Percentiles rank a stretch among this genome's conserved stretches.
Conservation (phyloP, 768 basidiomycete genomes). For the Phlebiopsis flavidoalba region DNA sequence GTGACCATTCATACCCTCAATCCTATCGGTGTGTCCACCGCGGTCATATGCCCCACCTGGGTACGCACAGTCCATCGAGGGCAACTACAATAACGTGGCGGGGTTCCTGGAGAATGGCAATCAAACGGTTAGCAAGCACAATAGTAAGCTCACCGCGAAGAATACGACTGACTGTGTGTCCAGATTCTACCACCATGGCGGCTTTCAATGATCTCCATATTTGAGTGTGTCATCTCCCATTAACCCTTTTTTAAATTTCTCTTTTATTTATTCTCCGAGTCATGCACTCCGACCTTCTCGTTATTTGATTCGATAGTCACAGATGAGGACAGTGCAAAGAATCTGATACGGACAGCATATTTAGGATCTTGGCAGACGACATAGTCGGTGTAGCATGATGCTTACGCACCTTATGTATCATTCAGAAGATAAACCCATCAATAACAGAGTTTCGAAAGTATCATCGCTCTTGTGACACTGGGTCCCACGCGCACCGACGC, state of each 20-base stretch:
- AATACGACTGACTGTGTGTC: neutral
- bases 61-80: conserved; percentile 36
- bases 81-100: conserved; percentile 46
- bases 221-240: neutral
- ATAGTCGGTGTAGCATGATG: neutral
- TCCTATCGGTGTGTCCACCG: conserved; percentile 32
- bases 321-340: neutral
- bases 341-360: neutral
- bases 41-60: conserved; percentile 50
- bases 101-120: conserved; percentile 54
- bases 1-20: conserved; percentile 37
- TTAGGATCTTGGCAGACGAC: neutral
- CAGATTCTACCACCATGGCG: conserved; percentile 19
- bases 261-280: neutral
- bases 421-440: conserved; percentile 31
- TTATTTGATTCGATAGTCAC: neutral
- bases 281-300: neutral
- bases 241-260: neutral
- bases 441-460: conserved; percentile 63
- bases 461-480: conserved; percentile 50
- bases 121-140: conserved; percentile 33
- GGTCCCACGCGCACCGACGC: conserved; percentile 47
- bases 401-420: neutral
- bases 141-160: neutral
- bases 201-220: conserved; percentile 9